A percentile compares a stretch with the other conserved stretches of the same genome.
Evolutionary conservation across 192 early-diverging fungal species (phyloP).

Genomic region (Entomortierella chlamydospora): DNA sequence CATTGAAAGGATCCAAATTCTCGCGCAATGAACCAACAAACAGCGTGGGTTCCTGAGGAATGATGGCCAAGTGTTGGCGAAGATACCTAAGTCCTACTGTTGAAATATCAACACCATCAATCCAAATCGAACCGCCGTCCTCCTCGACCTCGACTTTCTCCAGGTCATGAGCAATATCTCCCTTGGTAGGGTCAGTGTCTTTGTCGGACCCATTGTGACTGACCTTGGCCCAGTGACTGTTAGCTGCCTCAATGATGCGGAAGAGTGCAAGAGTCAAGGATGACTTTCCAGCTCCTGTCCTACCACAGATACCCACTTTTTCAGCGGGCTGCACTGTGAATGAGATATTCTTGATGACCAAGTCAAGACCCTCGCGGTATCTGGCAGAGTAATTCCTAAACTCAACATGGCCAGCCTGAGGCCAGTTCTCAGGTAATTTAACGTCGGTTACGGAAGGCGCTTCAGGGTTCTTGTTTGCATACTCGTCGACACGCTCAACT

Average conservation of each 20-base stretch:
- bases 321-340: not conserved
- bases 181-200: not conserved
- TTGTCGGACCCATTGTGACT: not conserved
- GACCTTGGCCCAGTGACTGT: not conserved
- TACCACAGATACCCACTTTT: not conserved
- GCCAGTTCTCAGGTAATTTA: not conserved
- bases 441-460: not conserved
- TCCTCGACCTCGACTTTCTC: slow-evolving; percentile 52
- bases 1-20: slow-evolving; percentile 83
- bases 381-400: not conserved
- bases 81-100: slow-evolving; percentile 77
- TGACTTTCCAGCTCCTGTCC: not conserved
- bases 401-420: not conserved
- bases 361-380: not conserved
- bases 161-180: not conserved
- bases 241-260: not conserved
- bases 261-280: not conserved
- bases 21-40: slow-evolving; percentile 69
- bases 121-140: slow-evolving; percentile 69
- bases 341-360: not conserved
- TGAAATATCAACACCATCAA: slow-evolving; percentile 84
- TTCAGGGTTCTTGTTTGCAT: not conserved
- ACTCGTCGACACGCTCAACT: not conserved
- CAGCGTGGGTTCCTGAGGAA: slow-evolving; percentile 81
- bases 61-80: slow-evolving; percentile 74